Evolutionary conservation across 2,329 filamentous ascomycete genomes (phyloP).

Genomic region (Fusarium verticillioides): DNA sequence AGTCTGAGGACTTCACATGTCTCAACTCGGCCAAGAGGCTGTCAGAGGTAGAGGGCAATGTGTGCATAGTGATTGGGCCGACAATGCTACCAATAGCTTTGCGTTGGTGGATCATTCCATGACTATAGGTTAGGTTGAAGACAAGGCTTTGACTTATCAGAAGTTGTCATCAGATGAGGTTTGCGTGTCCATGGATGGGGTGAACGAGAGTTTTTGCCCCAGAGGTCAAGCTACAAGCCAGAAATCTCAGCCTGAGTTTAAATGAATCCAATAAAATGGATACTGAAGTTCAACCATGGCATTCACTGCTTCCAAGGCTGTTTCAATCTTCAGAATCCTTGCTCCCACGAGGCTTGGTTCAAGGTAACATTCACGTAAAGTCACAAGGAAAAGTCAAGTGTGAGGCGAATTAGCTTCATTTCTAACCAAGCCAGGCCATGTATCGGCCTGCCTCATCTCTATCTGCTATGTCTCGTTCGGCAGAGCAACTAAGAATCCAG

Average conservation of each 20-base stretch:
- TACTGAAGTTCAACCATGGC: neutral
- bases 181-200: neutral
- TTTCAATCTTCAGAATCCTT: neutral
- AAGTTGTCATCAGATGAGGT: neutral
- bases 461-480: conserved; percentile 32
- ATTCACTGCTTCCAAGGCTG: too few species aligned
- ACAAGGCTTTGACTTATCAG: neutral
- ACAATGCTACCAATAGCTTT: neutral
- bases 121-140: neutral
- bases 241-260: too few species aligned
- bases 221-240: neutral
- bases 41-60: neutral
- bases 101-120: neutral
- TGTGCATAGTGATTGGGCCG: neutral
- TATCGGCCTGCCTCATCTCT: conserved; percentile 31
- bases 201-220: neutral
- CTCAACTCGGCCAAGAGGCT: neutral
- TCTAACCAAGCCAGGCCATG: conserved; percentile 33
- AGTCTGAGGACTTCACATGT: neutral
- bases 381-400: neutral
- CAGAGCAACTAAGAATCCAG: conserved; percentile 17
- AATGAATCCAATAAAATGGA: neutral
- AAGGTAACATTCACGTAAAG: neutral
- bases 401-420: conserved; percentile 53
- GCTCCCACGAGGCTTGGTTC: neutral